Evolutionary conservation across 208 protist species (phyloP).

Genomic region (Trypanosoma caninum): DNA sequence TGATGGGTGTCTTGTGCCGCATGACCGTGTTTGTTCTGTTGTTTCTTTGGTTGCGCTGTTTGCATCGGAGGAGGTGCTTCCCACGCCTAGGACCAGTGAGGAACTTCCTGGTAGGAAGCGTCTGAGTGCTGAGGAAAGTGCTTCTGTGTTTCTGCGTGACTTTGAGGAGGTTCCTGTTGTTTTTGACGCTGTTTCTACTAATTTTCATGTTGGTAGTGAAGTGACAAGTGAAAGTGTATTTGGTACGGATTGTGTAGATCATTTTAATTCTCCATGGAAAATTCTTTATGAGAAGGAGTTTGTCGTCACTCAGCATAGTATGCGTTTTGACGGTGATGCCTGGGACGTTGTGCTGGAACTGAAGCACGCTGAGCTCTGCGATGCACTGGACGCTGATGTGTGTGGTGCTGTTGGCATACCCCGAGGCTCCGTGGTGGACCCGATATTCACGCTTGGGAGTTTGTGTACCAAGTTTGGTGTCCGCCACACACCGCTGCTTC

Average conservation of each 20-base stretch:
- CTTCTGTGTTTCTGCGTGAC: too few relatives aligned
- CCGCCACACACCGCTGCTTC: slow-evolving; percentile 15
- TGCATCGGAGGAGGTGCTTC: too few relatives aligned
- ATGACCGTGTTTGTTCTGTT: too few relatives aligned
- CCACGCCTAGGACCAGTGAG: too few relatives aligned
- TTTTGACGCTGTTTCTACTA: too few relatives aligned
- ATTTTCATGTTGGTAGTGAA: too few relatives aligned
- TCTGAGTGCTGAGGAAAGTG: too few relatives aligned
- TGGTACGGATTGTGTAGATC: background rate
- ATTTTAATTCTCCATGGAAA: background rate
- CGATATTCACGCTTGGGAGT: slow-evolving; percentile 25
- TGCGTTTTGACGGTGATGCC: slow-evolving; percentile 35
- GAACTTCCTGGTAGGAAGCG: too few relatives aligned
- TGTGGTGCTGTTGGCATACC: slow-evolving; percentile 24
- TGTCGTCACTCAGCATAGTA: slow-evolving; percentile 36
- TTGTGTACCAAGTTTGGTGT: slow-evolving; percentile 25
- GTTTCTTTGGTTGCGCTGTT: too few relatives aligned
- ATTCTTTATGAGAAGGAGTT: background rate
- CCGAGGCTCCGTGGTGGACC: slow-evolving; percentile 11
- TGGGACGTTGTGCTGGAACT: slow-evolving; percentile 30
- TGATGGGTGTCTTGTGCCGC: too few relatives aligned
- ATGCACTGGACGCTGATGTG: slow-evolving; percentile 34
- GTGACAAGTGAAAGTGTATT: too few relatives aligned
- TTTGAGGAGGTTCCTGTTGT: too few relatives aligned
- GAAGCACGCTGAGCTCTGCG: slow-evolving; percentile 20